These are phyloP conservation scores for Acanthamoeba lenticulata DNA, from an alignment of 208 protist species.

Conservation along the genomic window DNA sequence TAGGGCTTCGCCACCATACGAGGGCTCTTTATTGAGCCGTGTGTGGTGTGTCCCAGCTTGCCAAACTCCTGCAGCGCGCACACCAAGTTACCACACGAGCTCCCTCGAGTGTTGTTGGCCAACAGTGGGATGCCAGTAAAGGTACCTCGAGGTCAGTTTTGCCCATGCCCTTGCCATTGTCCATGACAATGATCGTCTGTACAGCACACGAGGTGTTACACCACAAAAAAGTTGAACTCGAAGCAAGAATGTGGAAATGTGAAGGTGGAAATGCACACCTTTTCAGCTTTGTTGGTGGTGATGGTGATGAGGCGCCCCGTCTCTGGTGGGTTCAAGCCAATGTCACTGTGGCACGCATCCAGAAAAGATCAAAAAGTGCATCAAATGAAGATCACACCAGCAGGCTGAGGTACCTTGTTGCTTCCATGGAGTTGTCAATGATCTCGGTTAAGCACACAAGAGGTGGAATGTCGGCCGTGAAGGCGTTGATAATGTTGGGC, in stretches of 20 bases:
- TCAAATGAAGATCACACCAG: too few species aligned
- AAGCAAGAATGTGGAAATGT: background rate
- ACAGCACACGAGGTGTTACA: too few species aligned
- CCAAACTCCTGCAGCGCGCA: background rate
- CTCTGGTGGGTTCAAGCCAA: background rate
- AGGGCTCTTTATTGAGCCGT: background rate
- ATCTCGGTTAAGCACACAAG: slow-evolving; percentile 1
- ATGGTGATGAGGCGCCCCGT: background rate
- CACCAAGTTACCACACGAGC: background rate
- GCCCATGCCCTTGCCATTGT: background rate
- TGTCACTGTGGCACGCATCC: background rate
- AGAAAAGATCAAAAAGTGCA: background rate
- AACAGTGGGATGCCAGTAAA: background rate
- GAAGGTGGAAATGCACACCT: background rate
- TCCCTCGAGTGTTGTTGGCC: too few species aligned
- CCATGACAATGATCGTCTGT: background rate
- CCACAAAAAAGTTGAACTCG: background rate
- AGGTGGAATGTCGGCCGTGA: slow-evolving; percentile 5
- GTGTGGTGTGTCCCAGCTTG: background rate
- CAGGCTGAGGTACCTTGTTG: background rate
- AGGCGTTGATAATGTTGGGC: slow-evolving; percentile 35
- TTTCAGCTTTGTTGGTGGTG: background rate
- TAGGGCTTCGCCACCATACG: background rate
- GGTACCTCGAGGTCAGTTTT: background rate
- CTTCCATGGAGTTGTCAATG: slow-evolving; percentile 17